These are phyloP conservation scores for Blastomyces gilchristii DNA, from an alignment of 2,329 filamentous ascomycete species.

Conservation along the genomic window DNA sequence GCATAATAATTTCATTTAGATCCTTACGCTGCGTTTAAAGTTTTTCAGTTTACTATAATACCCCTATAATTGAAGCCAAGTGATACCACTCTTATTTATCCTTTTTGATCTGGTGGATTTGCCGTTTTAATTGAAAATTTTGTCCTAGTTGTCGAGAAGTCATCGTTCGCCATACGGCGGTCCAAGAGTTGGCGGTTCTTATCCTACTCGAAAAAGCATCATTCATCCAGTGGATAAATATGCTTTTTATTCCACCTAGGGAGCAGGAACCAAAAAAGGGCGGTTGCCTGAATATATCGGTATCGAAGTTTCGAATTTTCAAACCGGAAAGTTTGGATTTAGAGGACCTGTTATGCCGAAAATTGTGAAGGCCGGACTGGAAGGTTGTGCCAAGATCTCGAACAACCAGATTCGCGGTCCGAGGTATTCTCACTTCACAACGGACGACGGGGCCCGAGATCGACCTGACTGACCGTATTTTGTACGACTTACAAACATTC, in stretches of 20 bases:
- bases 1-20: not conserved
- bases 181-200: not conserved
- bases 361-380: not conserved
- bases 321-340: not conserved
- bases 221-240: not conserved
- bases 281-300: not conserved
- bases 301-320: not conserved
- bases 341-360: not conserved
- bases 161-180: too few relatives aligned
- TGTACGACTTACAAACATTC: not conserved
- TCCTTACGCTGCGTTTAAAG: not conserved
- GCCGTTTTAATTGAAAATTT: not conserved
- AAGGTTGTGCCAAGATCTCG: not conserved
- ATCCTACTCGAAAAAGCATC: not conserved
- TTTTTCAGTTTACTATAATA: not conserved
- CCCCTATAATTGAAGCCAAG: not conserved
- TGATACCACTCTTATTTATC: not conserved
- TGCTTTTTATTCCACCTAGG: not conserved
- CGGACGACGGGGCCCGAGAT: conserved; percentile 1
- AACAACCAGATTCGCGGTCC: not conserved
- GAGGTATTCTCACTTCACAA: not conserved
- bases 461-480: not conserved
- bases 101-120: not conserved
- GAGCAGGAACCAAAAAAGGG: not conserved
- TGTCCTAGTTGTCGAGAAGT: not conserved